Percentiles rank a stretch among this genome's conserved stretches.
phyloP scores from a whole-genome alignment of 1,139 yeast genomes.

The Debaryomyces sp. region DNA sequence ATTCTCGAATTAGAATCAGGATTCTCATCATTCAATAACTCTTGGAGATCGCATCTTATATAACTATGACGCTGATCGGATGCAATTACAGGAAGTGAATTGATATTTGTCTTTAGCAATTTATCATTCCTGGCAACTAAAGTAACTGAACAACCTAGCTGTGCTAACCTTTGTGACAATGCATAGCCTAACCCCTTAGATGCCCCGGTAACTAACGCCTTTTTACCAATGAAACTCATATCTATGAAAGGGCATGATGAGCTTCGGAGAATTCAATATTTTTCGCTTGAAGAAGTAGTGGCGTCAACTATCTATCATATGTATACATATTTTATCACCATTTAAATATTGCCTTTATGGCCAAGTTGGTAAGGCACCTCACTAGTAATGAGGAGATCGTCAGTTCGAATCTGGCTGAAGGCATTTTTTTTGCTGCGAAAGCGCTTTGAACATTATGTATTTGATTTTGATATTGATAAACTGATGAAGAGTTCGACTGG shows the following conservation, averaged over 20 bases:
- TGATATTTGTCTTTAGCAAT: slow-evolving; percentile 34
- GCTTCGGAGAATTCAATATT: neutral
- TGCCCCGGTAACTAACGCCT: slow-evolving; percentile 80
- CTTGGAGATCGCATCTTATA: slow-evolving; percentile 53
- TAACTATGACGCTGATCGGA: slow-evolving; percentile 48
- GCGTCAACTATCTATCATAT: neutral
- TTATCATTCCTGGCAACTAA: slow-evolving; percentile 58
- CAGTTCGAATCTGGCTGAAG: slow-evolving; percentile 85
- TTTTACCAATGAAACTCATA: slow-evolving; percentile 17
- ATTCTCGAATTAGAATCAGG: neutral
- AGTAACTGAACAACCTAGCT: slow-evolving; percentile 62
- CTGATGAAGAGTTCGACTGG: too few relatives aligned
- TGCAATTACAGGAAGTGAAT: slow-evolving; percentile 32
- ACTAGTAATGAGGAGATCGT: slow-evolving; percentile 91
- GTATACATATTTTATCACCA: neutral
- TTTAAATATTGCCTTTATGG: slow-evolving; percentile 47
- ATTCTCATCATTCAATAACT: slow-evolving; percentile 6
- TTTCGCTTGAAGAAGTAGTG: neutral
- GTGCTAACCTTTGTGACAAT: slow-evolving; percentile 60
- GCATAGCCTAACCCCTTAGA: slow-evolving; percentile 82
- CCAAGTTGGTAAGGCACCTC: slow-evolving; percentile 94
- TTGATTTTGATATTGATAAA: too few relatives aligned
- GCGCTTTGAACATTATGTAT: too few relatives aligned
- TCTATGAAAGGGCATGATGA: neutral
- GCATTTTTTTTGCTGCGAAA: slow-evolving; percentile 40